Percentiles rank a stretch among this genome's conserved stretches.
Conservation (phyloP, 352 stramenopile species). For the Thraustochytrium striatum region DNA sequence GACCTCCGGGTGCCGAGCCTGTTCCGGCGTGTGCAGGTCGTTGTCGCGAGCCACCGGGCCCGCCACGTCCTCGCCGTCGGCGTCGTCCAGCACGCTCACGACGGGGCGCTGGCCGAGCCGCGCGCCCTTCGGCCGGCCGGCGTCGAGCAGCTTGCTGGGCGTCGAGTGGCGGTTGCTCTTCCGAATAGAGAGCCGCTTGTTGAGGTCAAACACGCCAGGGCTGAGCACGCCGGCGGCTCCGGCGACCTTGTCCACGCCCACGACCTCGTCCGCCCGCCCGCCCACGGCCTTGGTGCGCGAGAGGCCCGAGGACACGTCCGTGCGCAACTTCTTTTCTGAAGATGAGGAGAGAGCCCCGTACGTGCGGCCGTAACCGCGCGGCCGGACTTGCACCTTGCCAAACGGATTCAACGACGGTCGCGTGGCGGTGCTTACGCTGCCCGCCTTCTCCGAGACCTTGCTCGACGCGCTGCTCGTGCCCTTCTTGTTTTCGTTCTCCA, state of each 20-base stretch:
- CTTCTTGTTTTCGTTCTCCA: neutral
- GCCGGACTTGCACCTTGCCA: slow-evolving; percentile 25
- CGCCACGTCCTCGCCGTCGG: neutral
- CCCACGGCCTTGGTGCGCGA: neutral
- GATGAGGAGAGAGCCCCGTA: slow-evolving; percentile 31
- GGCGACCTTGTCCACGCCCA: neutral
- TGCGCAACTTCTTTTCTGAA: neutral
- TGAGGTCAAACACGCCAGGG: slow-evolving; percentile 34
- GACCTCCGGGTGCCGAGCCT: too few species aligned
- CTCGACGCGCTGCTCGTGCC: neutral
- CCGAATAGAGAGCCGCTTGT: slow-evolving; percentile 35
- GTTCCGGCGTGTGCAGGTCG: too few species aligned
- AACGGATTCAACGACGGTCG: neutral
- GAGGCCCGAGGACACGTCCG: neutral
- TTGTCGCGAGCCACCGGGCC: neutral
- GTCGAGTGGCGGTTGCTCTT: slow-evolving; percentile 24
- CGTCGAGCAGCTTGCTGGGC: neutral
- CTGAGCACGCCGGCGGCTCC: slow-evolving; percentile 18
- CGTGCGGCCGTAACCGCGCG: slow-evolving; percentile 30
- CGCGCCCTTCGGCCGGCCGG: neutral
- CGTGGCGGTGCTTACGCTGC: neutral
- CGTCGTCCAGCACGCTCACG: neutral
- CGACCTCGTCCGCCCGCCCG: neutral
- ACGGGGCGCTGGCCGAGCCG: neutral
- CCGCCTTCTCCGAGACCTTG: neutral